Percentiles rank a stretch among this genome's conserved stretches.
Evolutionary conservation across 371 early-diverging fungal genomes (phyloP).

Genomic region (Smittium mucronatum): DNA sequence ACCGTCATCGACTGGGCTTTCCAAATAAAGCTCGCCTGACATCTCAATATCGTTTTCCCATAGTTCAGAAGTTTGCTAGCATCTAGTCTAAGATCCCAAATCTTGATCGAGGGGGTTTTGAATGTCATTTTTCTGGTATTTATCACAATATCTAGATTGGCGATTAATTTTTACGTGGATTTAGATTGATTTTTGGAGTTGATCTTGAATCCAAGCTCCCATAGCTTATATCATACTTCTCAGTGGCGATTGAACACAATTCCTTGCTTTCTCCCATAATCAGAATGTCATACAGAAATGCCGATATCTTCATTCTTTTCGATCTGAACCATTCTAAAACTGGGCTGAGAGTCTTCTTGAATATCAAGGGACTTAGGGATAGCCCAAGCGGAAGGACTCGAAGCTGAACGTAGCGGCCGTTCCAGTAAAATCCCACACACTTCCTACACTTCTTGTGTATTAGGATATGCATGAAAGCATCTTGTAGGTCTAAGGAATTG

Average conservation of each 20-base stretch:
- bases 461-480: slow-evolving; percentile 31
- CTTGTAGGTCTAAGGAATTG: slow-evolving; percentile 26
- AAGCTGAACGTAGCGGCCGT: slow-evolving; percentile 34
- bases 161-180: slow-evolving; percentile 26
- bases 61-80: background rate
- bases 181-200: slow-evolving; percentile 21
- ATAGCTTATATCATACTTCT: slow-evolving; percentile 20
- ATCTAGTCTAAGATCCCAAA: background rate
- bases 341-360: slow-evolving; percentile 34
- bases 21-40: slow-evolving; percentile 14
- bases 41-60: background rate
- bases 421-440: slow-evolving; percentile 36
- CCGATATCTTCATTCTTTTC: slow-evolving; percentile 25
- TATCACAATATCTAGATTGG: slow-evolving; percentile 30
- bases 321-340: slow-evolving; percentile 23
- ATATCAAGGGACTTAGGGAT: slow-evolving; percentile 32
- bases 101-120: background rate
- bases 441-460: slow-evolving; percentile 22
- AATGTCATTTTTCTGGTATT: slow-evolving; percentile 16
- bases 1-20: slow-evolving; percentile 2
- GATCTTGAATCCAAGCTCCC: slow-evolving; percentile 24
- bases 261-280: slow-evolving; percentile 13
- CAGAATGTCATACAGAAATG: slow-evolving; percentile 33
- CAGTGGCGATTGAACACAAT: slow-evolving; percentile 14
- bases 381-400: slow-evolving; percentile 35